Conservation (phyloP, 495 filamentous ascomycete genomes). For the Neurospora tetrasperma region DNA sequence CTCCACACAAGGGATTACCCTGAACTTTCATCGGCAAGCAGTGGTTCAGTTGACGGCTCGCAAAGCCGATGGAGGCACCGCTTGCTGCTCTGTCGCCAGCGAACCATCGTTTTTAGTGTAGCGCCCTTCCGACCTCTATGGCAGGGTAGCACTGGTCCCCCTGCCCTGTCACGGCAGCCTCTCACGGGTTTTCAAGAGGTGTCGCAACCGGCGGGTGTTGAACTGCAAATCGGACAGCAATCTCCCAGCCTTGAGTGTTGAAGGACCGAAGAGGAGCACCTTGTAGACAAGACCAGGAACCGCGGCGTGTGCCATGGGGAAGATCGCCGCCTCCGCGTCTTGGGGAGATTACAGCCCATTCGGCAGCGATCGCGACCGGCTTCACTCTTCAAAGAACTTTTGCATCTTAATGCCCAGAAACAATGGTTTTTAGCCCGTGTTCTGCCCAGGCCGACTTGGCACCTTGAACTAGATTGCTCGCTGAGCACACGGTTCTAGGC, state of each 20-base stretch:
- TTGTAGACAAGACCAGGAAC: background rate
- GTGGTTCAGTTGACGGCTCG: background rate
- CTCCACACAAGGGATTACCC: background rate
- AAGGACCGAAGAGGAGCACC: background rate
- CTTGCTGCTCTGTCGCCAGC: background rate
- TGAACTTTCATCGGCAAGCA: background rate
- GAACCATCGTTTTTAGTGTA: background rate
- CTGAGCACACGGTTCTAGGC: conserved; percentile 6
- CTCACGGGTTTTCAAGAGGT: background rate
- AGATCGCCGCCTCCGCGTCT: background rate
- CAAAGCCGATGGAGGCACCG: background rate
- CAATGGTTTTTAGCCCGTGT: conserved; percentile 16
- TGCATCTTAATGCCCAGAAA: conserved; percentile 17
- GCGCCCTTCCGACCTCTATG: background rate
- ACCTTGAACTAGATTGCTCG: conserved; percentile 25
- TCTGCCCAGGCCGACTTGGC: conserved; percentile 18
- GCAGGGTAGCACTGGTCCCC: background rate
- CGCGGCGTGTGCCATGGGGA: background rate
- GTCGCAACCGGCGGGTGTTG: background rate
- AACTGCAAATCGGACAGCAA: background rate
- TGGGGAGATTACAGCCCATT: background rate
- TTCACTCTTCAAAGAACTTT: background rate
- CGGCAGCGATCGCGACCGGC: background rate
- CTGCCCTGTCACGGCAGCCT: background rate
- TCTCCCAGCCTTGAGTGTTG: background rate